phyloP scores from a whole-genome alignment of 176 grass and related monocot species.

The Metroxylon sagu region DNA sequence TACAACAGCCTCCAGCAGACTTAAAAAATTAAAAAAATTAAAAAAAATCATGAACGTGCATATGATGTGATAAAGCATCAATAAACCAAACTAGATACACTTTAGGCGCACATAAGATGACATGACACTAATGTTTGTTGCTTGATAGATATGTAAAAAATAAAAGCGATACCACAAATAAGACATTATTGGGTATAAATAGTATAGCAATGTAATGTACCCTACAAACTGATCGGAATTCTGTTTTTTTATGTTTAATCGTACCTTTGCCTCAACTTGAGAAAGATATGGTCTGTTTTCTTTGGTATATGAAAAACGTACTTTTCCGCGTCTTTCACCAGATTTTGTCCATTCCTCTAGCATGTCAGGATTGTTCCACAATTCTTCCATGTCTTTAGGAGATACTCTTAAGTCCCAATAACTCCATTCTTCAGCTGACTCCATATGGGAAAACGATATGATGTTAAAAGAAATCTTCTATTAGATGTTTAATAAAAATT shows the following conservation, averaged over 20 bases:
- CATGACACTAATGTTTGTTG: too few relatives aligned
- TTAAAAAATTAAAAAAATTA: too few relatives aligned
- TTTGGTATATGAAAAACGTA: slow-evolving; percentile 69
- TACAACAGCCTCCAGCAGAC: too few relatives aligned
- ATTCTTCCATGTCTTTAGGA: slow-evolving; percentile 56
- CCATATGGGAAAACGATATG: slow-evolving; percentile 21
- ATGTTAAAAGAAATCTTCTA: not conserved
- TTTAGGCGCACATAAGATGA: too few relatives aligned
- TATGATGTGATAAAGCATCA: too few relatives aligned
- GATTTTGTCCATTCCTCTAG: slow-evolving; percentile 82
- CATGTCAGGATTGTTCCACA: slow-evolving; percentile 79
- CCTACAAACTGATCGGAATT: not conserved
- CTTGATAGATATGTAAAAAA: too few relatives aligned
- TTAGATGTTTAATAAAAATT: too few relatives aligned
- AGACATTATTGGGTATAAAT: too few relatives aligned
- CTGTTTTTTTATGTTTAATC: not conserved
- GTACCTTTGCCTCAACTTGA: slow-evolving; percentile 92
- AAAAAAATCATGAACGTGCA: too few relatives aligned
- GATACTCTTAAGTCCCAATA: slow-evolving; percentile 87
- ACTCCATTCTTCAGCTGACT: slow-evolving; percentile 47
- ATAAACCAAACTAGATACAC: too few relatives aligned
- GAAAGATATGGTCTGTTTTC: slow-evolving; percentile 94
- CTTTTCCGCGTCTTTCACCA: slow-evolving; percentile 72
- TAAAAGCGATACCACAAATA: too few relatives aligned
- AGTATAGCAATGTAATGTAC: too few relatives aligned